Conservation (phyloP, 108 stramenopile genomes). For the Skeletonema costatum region DNA sequence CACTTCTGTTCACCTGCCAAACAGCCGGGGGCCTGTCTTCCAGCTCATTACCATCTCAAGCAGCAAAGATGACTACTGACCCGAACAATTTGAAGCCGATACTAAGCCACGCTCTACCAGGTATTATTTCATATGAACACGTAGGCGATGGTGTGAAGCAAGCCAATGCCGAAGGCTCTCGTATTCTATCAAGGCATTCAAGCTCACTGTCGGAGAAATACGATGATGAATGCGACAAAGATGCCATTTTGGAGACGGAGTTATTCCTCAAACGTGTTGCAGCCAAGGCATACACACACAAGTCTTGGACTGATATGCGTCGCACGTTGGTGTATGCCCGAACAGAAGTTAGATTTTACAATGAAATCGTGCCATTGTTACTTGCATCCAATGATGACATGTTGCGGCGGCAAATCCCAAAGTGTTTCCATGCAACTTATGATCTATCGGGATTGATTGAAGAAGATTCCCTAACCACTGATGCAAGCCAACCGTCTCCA, state of each 20-base stretch:
- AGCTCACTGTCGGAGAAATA: slow-evolving; percentile 16
- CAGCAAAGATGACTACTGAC: not conserved
- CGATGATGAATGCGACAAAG: not conserved
- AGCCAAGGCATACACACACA: slow-evolving; percentile 40
- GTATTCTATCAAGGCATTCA: slow-evolving; percentile 31
- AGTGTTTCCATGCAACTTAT: slow-evolving; percentile 46
- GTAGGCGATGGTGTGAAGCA: slow-evolving; percentile 15
- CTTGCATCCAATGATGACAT: slow-evolving; percentile 13
- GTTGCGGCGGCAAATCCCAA: slow-evolving; percentile 23
- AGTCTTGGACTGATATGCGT: slow-evolving; percentile 77
- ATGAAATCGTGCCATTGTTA: slow-evolving; percentile 55
- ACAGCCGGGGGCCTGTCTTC: not conserved
- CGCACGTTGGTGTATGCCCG: slow-evolving; percentile 71
- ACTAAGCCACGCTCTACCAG: slow-evolving; percentile 11
- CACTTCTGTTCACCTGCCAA: not conserved
- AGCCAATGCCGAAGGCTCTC: slow-evolving; percentile 42
- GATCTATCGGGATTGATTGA: slow-evolving; percentile 62
- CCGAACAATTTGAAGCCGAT: slow-evolving; percentile 7
- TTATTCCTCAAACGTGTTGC: slow-evolving; percentile 41
- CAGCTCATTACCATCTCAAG: not conserved
- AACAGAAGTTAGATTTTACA: slow-evolving; percentile 82
- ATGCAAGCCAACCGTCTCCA: slow-evolving; percentile 24
- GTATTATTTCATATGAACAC: slow-evolving; percentile 14
- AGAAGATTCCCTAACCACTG: slow-evolving; percentile 56
- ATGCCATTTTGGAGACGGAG: slow-evolving; percentile 20